Percentiles rank a stretch among this genome's conserved stretches.
Evolutionary conservation across 78 protist species (phyloP).

Genomic region (Creolimax fragrantissima): DNA sequence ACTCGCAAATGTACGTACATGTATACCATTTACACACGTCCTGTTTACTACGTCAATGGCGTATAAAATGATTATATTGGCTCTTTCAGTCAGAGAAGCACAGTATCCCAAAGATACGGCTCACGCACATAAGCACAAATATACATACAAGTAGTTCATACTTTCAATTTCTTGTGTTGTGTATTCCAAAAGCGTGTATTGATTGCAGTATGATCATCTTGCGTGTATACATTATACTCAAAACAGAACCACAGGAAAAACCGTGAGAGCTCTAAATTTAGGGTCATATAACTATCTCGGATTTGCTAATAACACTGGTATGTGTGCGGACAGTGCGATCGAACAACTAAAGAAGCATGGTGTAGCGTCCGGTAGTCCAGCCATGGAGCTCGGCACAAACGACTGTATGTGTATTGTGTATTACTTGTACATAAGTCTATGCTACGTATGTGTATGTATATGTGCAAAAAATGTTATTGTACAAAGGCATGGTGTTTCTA

Average conservation of each 20-base stretch:
- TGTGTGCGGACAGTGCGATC: slow-evolving; percentile 40
- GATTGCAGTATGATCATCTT: too few species aligned
- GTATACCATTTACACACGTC: too few species aligned
- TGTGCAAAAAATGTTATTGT: not conserved
- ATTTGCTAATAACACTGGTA: slow-evolving; percentile 72
- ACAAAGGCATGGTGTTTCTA: not conserved
- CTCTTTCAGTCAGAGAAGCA: not conserved
- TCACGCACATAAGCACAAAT: slow-evolving; percentile 6
- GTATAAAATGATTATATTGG: too few species aligned
- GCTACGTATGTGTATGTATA: not conserved
- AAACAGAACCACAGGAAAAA: not conserved
- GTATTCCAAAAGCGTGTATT: too few species aligned
- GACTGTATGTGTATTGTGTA: not conserved
- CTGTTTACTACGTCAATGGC: too few species aligned
- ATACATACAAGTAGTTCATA: slow-evolving; percentile 14
- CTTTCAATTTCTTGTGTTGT: slow-evolving; percentile 20
- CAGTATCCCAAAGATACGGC: slow-evolving; percentile 1
- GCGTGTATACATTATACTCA: too few species aligned
- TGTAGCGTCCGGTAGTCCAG: not conserved
- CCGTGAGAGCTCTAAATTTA: slow-evolving; percentile 57
- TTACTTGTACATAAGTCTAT: not conserved
- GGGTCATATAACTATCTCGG: slow-evolving; percentile 97
- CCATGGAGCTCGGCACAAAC: slow-evolving; percentile 19
- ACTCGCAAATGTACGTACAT: slow-evolving; percentile 28
- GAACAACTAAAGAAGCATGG: slow-evolving; percentile 40